Evolutionary conservation across 352 stramenopile species (phyloP), one percentile per base, ranked within the genome.

Genomic region (Globisporangium spinosum): DNA sequence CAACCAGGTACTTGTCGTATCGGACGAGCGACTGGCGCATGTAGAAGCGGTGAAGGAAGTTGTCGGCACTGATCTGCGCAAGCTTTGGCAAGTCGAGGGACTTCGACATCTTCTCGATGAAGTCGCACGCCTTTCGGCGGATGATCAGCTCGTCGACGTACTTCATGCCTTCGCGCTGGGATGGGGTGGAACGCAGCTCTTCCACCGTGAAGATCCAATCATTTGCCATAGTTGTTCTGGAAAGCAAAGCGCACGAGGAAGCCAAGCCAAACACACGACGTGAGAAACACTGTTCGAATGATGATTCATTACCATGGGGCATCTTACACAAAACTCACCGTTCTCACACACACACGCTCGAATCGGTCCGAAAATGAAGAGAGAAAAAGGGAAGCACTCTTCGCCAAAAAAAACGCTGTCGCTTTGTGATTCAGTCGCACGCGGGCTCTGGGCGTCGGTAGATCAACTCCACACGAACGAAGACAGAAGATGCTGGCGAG

Each of bases 11-110:
- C 69, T 91, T 89, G 72, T 97, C 89, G 70, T 96, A 91, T 22
- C 83, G 80, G 40, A 93, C 82, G 45, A 96, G 76, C 23, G 87
- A 93, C 73, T 95, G 87, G 2, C 85, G 80, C 77, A 90, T 92
- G 73, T 82, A 95, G 70, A 97, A 97, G 32, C 89, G 81, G 65
- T 97, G 89, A n/a, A 97, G 83, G 58, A 87, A 97, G 55, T 92
- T 91, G 74, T 89, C 80, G 23, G 87, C 89, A 53, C 82, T 95
- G 67, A 91, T 90, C 62, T 93, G 83, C 57, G 84, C 85, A 8
- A 96, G 78, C 67, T 93, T 94, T 20, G 89, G 84, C 47, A 97
- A 65, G 62, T 94, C 80, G 38, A 97, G 62, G 3, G 77, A 68
- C 55, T 93, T 92, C 25, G 82, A 79, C 70, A 97, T 87, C 75